Evolutionary conservation across 2,329 filamentous ascomycete species (phyloP).

Genomic region (Ceratocystis harringtonii): DNA sequence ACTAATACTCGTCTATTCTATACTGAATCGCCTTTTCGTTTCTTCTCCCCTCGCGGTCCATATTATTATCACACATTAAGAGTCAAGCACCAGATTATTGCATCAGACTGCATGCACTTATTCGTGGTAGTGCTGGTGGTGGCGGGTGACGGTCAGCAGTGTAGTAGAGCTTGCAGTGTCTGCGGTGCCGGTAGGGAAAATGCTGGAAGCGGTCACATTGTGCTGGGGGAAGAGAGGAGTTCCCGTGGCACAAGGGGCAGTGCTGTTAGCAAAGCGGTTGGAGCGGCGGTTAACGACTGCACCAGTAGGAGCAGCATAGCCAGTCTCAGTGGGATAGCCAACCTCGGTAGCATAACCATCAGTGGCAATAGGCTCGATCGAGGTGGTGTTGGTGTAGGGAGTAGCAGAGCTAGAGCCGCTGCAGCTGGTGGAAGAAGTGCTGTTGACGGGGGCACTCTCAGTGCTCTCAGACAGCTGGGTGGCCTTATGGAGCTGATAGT

Average conservation of each 20-base stretch:
- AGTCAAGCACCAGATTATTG: background rate
- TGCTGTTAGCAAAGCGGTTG: background rate
- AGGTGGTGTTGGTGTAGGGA: background rate
- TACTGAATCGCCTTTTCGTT: background rate
- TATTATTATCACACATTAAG: background rate
- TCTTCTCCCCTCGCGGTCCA: background rate
- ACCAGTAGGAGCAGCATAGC: background rate
- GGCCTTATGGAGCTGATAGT: background rate
- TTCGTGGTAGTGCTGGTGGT: background rate
- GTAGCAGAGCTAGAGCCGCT: background rate
- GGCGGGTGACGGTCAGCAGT: background rate
- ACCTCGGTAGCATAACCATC: background rate
- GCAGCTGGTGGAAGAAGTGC: background rate
- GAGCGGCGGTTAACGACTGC: background rate
- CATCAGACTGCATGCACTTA: background rate
- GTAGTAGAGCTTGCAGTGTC: background rate
- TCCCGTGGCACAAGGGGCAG: background rate
- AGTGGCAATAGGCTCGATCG: background rate
- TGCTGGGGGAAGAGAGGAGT: background rate
- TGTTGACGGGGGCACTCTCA: background rate
- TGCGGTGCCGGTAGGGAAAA: background rate
- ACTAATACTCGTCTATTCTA: slow-evolving; percentile 4
- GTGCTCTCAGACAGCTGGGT: background rate
- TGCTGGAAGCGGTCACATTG: background rate
- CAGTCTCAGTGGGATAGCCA: background rate